Evolutionary conservation across 2,329 filamentous ascomycete genomes (phyloP).

Genomic region (Colletotrichum sp.): DNA sequence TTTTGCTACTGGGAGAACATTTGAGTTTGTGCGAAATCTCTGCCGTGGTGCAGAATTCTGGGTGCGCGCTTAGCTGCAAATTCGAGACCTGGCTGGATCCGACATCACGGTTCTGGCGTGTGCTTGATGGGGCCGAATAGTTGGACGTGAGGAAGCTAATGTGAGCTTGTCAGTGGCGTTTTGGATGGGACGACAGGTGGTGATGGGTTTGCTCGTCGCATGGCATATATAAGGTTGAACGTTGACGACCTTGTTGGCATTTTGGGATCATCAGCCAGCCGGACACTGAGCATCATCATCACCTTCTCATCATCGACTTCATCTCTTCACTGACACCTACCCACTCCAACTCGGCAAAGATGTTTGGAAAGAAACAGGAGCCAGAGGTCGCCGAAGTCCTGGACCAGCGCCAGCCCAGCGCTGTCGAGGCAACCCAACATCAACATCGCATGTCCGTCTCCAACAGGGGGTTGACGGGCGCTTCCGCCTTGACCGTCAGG

Average conservation of each 20-base stretch:
- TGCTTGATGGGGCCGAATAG: background rate
- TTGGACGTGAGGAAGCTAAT: background rate
- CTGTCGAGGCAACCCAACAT: constrained; percentile 21
- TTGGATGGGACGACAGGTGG: background rate
- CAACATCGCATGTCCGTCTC: constrained; percentile 22
- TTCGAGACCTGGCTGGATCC: background rate
- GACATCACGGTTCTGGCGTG: background rate
- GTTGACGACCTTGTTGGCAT: background rate
- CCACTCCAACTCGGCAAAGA: background rate
- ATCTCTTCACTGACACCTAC: background rate
- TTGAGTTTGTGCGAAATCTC: background rate
- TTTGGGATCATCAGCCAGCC: background rate
- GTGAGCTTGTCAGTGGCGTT: background rate
- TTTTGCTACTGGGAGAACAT: background rate
- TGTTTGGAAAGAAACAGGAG: constrained; percentile 27
- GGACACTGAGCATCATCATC: background rate
- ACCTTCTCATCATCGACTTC: background rate
- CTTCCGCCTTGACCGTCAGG: constrained; percentile 59
- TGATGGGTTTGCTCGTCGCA: background rate
- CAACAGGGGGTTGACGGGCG: constrained; percentile 26
- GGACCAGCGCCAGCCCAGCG: constrained; percentile 23
- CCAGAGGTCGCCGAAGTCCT: constrained; percentile 23
- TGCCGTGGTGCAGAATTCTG: background rate
- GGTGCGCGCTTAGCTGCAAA: background rate
- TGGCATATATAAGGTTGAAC: background rate